Evolutionary conservation across 2,329 filamentous ascomycete genomes (phyloP).

Genomic region (Daldinia eschscholtzii): DNA sequence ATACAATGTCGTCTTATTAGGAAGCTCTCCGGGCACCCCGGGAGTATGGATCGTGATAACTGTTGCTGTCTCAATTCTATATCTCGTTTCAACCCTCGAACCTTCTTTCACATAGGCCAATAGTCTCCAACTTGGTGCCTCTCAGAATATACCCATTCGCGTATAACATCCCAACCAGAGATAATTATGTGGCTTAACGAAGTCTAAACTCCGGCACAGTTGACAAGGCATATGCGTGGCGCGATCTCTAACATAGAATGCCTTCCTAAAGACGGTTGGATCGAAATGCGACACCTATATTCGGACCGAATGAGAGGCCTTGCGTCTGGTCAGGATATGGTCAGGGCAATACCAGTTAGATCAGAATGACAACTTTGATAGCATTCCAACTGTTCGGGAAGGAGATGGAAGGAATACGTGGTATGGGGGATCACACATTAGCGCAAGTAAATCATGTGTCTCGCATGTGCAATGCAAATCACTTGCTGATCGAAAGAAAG

Average conservation of each 20-base stretch:
- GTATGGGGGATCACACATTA: slow-evolving; percentile 2
- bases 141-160: background rate
- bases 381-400: slow-evolving; percentile 18
- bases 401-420: background rate
- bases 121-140: background rate
- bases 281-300: slow-evolving; percentile 7
- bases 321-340: background rate
- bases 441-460: slow-evolving; percentile 4
- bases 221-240: background rate
- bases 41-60: slow-evolving; percentile 2
- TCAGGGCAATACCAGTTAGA: background rate
- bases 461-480: slow-evolving; percentile 12
- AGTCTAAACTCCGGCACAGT: background rate
- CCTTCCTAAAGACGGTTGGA: slow-evolving; percentile 5
- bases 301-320: slow-evolving; percentile 31
- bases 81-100: background rate
- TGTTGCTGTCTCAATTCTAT: background rate
- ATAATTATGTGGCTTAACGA: background rate
- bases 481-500: slow-evolving; percentile 22
- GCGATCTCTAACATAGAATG: background rate
- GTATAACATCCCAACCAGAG: background rate
- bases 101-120: background rate
- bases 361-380: background rate
- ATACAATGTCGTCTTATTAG: slow-evolving; percentile 5
- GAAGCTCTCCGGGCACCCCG: background rate